phyloP scores from a whole-genome alignment of 345 rosid genomes.

The Lumnitzera littorea region DNA sequence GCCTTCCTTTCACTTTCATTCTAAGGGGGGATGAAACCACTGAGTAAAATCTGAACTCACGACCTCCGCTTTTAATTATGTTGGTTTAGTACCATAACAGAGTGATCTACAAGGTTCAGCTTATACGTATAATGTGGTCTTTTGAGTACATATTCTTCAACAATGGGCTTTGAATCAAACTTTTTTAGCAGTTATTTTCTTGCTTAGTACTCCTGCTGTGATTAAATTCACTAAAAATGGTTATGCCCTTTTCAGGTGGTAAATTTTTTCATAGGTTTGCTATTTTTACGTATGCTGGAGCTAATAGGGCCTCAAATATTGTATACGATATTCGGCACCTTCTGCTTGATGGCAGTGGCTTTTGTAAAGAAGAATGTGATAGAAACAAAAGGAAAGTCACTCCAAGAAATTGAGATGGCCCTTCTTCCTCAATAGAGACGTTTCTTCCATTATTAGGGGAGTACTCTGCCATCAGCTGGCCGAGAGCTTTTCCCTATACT shows the following conservation, averaged over 20 bases:
- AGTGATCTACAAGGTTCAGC: too few relatives aligned
- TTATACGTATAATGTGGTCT: too few relatives aligned
- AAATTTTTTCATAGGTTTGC: constrained; percentile 83
- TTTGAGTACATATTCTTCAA: too few relatives aligned
- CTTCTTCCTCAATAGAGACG: constrained; percentile 49
- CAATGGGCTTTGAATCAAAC: too few relatives aligned
- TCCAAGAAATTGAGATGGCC: constrained; percentile 87
- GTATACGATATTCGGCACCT: constrained; percentile 58
- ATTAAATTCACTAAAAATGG: constrained; percentile 1
- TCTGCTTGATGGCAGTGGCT: constrained; percentile 60
- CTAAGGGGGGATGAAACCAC: too few relatives aligned
- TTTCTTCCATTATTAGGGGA: constrained; percentile 2
- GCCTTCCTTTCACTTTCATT: too few relatives aligned
- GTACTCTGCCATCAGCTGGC: neutral
- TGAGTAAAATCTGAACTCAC: too few relatives aligned
- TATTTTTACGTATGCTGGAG: constrained; percentile 77
- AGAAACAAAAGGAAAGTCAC: constrained; percentile 90
- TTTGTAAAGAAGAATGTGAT: constrained; percentile 70
- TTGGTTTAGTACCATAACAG: too few relatives aligned
- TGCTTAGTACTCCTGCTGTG: too few relatives aligned
- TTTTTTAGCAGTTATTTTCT: too few relatives aligned
- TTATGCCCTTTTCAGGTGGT: constrained; percentile 45
- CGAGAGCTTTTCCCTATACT: too few relatives aligned
- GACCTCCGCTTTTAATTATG: too few relatives aligned
- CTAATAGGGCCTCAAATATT: constrained; percentile 60